phyloP scores from a whole-genome alignment of 768 basidiomycete genomes.

The Austroboletus eburneus region DNA sequence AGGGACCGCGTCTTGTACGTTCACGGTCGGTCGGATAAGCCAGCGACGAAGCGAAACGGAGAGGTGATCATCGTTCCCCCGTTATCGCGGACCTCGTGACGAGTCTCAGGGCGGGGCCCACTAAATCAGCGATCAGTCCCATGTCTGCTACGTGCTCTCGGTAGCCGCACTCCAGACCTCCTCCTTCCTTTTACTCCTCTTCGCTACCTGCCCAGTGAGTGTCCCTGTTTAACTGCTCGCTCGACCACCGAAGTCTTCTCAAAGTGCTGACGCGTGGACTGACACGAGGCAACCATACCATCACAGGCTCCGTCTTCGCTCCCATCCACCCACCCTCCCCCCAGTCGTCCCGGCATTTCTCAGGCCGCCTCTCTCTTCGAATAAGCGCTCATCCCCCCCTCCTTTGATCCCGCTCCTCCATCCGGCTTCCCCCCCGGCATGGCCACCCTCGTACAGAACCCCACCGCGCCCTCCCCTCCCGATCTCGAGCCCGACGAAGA shows the following conservation, averaged over 20 bases:
- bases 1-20: neutral
- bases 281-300: conserved; percentile 52
- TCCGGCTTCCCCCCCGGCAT: conserved; percentile 15
- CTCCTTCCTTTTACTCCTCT: neutral
- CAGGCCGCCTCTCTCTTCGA: conserved; percentile 7
- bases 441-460: conserved; percentile 20
- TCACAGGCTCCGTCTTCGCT: conserved; percentile 31
- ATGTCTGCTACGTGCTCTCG: conserved; percentile 2
- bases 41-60: too few species aligned
- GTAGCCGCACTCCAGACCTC: neutral
- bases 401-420: conserved; percentile 1
- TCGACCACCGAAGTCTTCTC: conserved; percentile 14
- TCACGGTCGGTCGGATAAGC: neutral
- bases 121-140: conserved; percentile 9
- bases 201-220: conserved; percentile 12
- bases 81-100: conserved; percentile 10
- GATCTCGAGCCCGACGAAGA: conserved; percentile 49
- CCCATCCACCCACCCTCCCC: conserved; percentile 13
- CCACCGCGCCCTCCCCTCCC: conserved; percentile 10
- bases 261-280: conserved; percentile 49
- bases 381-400: neutral
- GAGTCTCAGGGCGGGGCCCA: conserved; percentile 6
- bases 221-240: too few species aligned
- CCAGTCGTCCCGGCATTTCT: conserved; percentile 14
- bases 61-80: neutral